These are phyloP conservation scores for barley (Hordeum vulgare) DNA, from an alignment of 176 grass and related monocot genomes.

Conservation along the genomic window DNA sequence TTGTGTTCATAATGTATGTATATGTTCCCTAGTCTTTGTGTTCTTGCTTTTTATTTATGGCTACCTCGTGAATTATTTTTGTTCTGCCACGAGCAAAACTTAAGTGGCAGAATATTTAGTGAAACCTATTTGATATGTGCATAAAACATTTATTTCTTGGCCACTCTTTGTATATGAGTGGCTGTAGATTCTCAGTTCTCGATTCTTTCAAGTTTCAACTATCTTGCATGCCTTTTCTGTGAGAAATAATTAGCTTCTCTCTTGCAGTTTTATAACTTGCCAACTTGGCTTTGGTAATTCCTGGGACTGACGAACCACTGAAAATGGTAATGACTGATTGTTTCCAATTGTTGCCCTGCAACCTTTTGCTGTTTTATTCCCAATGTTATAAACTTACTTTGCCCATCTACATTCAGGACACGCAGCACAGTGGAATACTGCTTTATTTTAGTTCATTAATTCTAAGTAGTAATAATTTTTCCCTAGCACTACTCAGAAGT, in stretches of 20 bases:
- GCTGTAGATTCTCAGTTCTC: neutral
- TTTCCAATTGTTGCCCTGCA: neutral
- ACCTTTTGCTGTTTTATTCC: neutral
- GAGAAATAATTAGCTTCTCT: conserved; percentile 15
- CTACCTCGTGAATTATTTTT: neutral
- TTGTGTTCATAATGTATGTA: neutral
- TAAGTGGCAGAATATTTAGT: neutral
- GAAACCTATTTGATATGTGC: neutral
- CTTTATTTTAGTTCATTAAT: neutral
- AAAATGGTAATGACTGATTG: conserved; percentile 42
- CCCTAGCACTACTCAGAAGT: neutral
- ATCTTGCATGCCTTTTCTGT: neutral
- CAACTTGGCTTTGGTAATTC: conserved; percentile 15
- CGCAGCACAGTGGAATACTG: neutral
- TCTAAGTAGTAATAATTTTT: neutral
- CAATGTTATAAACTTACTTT: conserved; percentile 2
- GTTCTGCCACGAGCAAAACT: neutral
- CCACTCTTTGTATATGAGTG: neutral
- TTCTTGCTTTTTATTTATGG: neutral
- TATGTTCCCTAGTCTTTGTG: neutral
- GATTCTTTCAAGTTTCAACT: neutral
- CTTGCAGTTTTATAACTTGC: conserved; percentile 6
- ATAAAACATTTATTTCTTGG: neutral
- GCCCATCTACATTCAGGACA: neutral
- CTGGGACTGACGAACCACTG: neutral